These are phyloP conservation scores for Tilletiaria anomala DNA, from an alignment of 1,284 basidiomycete species.

Conservation along the genomic window DNA sequence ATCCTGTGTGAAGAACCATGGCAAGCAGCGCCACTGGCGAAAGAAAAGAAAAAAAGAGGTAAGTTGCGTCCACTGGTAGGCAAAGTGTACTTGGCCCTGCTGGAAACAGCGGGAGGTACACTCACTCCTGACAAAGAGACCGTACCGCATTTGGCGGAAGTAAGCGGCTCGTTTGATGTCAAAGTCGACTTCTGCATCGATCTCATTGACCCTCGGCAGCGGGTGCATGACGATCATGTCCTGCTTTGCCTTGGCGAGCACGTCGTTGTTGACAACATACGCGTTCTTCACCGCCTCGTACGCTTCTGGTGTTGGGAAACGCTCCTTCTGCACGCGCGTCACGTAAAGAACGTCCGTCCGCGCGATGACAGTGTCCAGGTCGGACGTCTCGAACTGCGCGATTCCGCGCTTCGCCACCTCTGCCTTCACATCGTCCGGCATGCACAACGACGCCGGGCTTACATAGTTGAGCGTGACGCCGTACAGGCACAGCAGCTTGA, in stretches of 20 bases:
- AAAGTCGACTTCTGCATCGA: slow-evolving; percentile 95
- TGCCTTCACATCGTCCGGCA: slow-evolving; percentile 74
- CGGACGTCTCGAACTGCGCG: slow-evolving; percentile 67
- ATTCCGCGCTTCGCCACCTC: slow-evolving; percentile 44
- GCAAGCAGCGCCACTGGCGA: slow-evolving; percentile 35
- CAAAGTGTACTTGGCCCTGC: too few species aligned
- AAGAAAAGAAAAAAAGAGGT: neutral
- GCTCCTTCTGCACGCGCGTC: slow-evolving; percentile 88
- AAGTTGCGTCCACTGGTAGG: neutral
- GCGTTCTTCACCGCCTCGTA: slow-evolving; percentile 84
- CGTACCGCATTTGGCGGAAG: slow-evolving; percentile 97
- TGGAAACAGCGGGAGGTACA: neutral
- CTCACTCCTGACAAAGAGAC: slow-evolving; percentile 61
- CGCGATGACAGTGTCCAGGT: slow-evolving; percentile 72
- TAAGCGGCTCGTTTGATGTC: slow-evolving; percentile 91
- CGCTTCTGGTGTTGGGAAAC: slow-evolving; percentile 66
- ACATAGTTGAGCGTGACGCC: slow-evolving; percentile 88
- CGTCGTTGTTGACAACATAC: slow-evolving; percentile 85
- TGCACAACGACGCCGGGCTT: slow-evolving; percentile 70
- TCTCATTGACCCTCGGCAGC: slow-evolving; percentile 85
- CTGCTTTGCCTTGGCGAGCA: slow-evolving; percentile 77
- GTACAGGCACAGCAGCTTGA: slow-evolving; percentile 73
- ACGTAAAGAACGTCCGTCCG: slow-evolving; percentile 97
- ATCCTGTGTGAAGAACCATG: too few species aligned
- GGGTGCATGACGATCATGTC: slow-evolving; percentile 99